phyloP scores from a whole-genome alignment of 2,329 filamentous ascomycete species.

The Colletotrichum somersetense region DNA sequence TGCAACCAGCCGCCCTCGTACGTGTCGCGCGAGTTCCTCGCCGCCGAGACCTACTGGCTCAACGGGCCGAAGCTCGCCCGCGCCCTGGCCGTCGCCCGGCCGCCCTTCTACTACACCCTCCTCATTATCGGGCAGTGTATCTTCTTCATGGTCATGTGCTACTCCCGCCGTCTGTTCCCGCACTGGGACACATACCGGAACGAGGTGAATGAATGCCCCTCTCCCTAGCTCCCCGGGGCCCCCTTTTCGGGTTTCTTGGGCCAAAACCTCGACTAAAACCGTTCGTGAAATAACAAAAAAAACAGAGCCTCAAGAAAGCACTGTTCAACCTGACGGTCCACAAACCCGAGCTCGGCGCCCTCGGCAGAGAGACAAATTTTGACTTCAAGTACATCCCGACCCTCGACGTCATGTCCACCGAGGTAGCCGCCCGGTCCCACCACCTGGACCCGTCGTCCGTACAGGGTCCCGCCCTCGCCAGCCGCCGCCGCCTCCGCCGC shows the following conservation, averaged over 20 bases:
- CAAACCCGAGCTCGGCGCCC: conserved; percentile 67
- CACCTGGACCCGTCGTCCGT: neutral
- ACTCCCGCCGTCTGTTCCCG: conserved; percentile 56
- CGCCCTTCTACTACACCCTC: conserved; percentile 68
- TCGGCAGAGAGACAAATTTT: conserved; percentile 74
- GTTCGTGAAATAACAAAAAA: conserved; percentile 9
- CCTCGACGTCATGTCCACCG: conserved; percentile 54
- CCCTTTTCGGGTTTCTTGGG: neutral
- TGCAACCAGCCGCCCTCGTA: conserved; percentile 74
- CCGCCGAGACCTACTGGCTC: conserved; percentile 76
- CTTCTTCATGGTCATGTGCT: conserved; percentile 71
- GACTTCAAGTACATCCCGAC: conserved; percentile 78
- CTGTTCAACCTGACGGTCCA: conserved; percentile 71
- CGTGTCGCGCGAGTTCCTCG: conserved; percentile 74
- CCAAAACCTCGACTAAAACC: neutral
- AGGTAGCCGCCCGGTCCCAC: conserved; percentile 28
- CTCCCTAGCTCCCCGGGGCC: neutral
- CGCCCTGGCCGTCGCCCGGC: conserved; percentile 68
- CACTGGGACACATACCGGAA: conserved; percentile 54
- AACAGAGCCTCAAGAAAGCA: conserved; percentile 47
- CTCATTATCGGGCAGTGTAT: conserved; percentile 75
- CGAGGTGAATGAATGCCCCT: conserved; percentile 43
- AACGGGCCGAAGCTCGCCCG: conserved; percentile 75
- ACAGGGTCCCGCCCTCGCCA: conserved; percentile 48
- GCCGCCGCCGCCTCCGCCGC: conserved; percentile 45